phyloP scores from a whole-genome alignment of 306 rosid genomes.

The Ammopiptanthus mongolicus region DNA sequence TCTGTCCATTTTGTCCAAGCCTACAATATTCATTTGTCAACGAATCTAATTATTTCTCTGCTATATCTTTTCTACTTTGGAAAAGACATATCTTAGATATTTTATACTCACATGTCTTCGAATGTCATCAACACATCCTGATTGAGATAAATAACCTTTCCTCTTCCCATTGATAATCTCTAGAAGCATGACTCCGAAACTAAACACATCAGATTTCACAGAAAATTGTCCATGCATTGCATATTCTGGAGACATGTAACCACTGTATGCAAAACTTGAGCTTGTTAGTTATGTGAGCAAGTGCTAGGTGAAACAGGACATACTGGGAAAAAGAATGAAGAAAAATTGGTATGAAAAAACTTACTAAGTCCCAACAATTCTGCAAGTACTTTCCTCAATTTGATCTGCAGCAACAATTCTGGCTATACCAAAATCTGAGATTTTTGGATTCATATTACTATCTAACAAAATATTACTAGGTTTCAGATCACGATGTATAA shows the following conservation, averaged over 20 bases:
- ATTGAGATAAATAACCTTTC: constrained; percentile 7
- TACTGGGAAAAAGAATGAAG: not conserved
- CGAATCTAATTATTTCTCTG: not conserved
- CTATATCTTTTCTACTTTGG: not conserved
- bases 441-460: constrained; percentile 30
- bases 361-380: constrained; percentile 42
- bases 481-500: constrained; percentile 46
- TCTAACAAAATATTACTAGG: constrained; percentile 37
- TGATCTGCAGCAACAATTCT: constrained; percentile 22
- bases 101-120: constrained; percentile 25
- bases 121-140: constrained; percentile 19
- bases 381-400: constrained; percentile 14
- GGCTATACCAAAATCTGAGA: constrained; percentile 46
- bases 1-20: constrained; percentile 43
- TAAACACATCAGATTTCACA: constrained; percentile 31
- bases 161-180: constrained; percentile 34
- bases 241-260: constrained; percentile 41
- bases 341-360: not conserved
- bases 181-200: constrained; percentile 33
- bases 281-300: not conserved
- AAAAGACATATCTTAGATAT: not conserved
- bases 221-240: constrained; percentile 38
- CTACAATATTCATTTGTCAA: constrained; percentile 9
- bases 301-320: not conserved
- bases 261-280: constrained; percentile 16